Base-by-base conservation (phyloP, 371 early-diverging fungal species). In the Apophysomyces sp. region DNA sequence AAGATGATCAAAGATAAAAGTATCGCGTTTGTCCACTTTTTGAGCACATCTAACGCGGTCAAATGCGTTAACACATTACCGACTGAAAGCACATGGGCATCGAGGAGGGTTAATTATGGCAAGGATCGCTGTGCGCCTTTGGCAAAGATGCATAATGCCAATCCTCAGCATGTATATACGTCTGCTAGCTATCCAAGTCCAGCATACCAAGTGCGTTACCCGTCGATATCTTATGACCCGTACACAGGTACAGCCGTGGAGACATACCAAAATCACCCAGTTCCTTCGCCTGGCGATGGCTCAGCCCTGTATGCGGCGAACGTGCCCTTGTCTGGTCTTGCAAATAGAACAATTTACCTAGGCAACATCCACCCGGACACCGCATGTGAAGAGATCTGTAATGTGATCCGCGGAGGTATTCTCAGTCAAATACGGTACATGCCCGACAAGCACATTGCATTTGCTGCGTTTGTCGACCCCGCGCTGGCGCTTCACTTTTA, bases 1-100 rank as follows among this genome's bases (percentile, higher is more conserved):
- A 84, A 87, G 62, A 73, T 92, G 26, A 64, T 92, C 29, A 71
- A 69, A 11, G 93, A 92, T 15, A 90, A 89, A 65, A 76, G 76
- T 31, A 89, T 91, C 58, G 93, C 89, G 0, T 95, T 95, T 78
- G 90, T 91, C 21, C 93, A 95, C 66, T 90, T 94, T 73, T 67
- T 85, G 31, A 78, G 79, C 63, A 81, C 92, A 55, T 63, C 74
- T 5, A 76, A 73, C 39, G 95, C 95, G 31, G 83, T 92, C 58
- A 87, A 87, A 51, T 90, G 89, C 36, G 91, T 93, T 7, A 64
- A 70, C 16, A 63, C 69, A 1, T 59, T 94, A 52, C 81, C 86
- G 11, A 62, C 65, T 1, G 86, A 88, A 32, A 56, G 80, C 1
- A 64, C 69, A 29, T 92, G 89, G 84, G 44, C 66, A 4, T 71